Base-by-base conservation (phyloP, 2,329 filamentous ascomycete species). In the Colletotrichum melonis region DNA sequence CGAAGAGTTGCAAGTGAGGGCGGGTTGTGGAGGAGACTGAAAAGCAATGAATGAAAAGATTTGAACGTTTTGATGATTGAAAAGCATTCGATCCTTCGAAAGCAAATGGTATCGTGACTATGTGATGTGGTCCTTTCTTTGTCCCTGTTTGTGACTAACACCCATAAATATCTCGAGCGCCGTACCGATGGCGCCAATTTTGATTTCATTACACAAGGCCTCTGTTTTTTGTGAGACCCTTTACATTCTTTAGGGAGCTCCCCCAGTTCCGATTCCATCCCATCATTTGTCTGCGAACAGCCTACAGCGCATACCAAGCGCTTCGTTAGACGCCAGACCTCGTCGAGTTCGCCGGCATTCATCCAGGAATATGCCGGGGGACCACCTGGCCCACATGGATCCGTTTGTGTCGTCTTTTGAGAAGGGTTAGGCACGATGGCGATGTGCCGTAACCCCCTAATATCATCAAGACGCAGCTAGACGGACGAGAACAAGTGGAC, bases 1-100 rank as follows among this genome's bases (percentile, higher is more conserved):
- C 90, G 26, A 92, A 90, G 82, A 91, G 88, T 79, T 92, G 90
- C 77, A 74, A 74, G 24, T 73, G 46, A 71, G 56, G 19, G 16
- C 6, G 12, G 32, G 32, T 4, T 5, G 12, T 52, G 42, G 11
- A 30, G 46, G 12, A n/a, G 22, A 12, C 19, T 16, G 4, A 46
- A 52, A 66, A 38, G 32, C 62, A 60, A 58, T 35, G 60, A 71
- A 71, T 71, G 67, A 66, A 57, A 65, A 71, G 49, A 66, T 1
- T 59, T 64, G 30, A 52, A 71, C 67, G 60, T 60, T 65, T 71
- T 73, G 56, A 73, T 73, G 71, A 73, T 57, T 32, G 32, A 70
- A 28, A 32, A 56, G 26, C n/a, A 14, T 32, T 28, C 46, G 28
- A 63, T 4, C 19, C 4, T 56, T 38, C 22, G 11, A 63, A 46